A percentile compares a stretch with the other conserved stretches of the same genome.
Conservation (phyloP, 1,139 yeast species). For the Magnusiomyces fungicola region DNA sequence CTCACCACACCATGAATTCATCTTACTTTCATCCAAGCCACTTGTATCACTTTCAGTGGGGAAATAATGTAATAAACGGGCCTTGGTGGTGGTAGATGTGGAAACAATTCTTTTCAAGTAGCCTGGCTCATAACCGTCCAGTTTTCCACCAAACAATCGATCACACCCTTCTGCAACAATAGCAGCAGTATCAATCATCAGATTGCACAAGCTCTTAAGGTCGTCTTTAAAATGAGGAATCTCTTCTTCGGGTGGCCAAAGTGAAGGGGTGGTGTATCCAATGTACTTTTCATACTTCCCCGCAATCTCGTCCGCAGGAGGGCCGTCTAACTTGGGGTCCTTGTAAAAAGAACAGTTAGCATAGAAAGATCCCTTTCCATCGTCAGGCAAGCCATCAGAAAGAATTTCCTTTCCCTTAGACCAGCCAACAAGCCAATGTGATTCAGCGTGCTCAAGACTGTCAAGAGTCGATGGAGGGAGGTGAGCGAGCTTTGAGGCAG, state of each 20-base stretch:
- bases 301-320: conserved; percentile 26
- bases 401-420: conserved; percentile 55
- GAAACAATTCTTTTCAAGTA: conserved; percentile 43
- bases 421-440: conserved; percentile 55
- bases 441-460: conserved; percentile 42
- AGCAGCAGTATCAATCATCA: conserved; percentile 47
- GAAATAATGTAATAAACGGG: conserved; percentile 50
- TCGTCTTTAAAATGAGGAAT: conserved; percentile 26
- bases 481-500: conserved; percentile 42
- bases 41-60: conserved; percentile 17
- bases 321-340: conserved; percentile 42
- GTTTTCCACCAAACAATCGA: conserved; percentile 31
- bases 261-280: conserved; percentile 44
- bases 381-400: conserved; percentile 39
- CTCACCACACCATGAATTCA: conserved; percentile 53
- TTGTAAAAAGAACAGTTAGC: conserved; percentile 52
- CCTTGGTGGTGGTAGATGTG: conserved; percentile 51
- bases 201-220: conserved; percentile 33
- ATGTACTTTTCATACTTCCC: conserved; percentile 33
- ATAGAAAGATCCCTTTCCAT: conserved; percentile 52
- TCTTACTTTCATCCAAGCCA: conserved; percentile 17
- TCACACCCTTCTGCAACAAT: conserved; percentile 51
- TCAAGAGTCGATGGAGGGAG: conserved; percentile 35
- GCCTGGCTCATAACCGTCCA: conserved; percentile 31
- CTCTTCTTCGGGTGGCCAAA: conserved; percentile 44